Evolutionary conservation across 805 yeast species (phyloP).

Genomic region (Candida alai): DNA sequence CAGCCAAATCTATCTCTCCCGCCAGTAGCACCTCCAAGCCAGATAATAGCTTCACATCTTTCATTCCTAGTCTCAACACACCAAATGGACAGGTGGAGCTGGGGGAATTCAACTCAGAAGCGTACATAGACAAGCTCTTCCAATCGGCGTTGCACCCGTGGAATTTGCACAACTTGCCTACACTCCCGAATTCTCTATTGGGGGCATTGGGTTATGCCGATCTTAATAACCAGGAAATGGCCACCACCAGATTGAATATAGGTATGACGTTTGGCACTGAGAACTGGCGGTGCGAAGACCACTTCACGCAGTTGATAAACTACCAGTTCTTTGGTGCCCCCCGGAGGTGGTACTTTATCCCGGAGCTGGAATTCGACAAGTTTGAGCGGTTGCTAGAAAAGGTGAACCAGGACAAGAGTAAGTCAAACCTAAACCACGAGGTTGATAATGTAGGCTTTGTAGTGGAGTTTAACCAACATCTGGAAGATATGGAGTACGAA

Average conservation of each 20-base stretch:
- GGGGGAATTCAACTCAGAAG: slow-evolving; percentile 18
- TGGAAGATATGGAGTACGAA: slow-evolving; percentile 20
- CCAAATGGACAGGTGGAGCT: slow-evolving; percentile 3
- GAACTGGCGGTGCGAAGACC: slow-evolving; percentile 61
- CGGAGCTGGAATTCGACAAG: slow-evolving; percentile 49
- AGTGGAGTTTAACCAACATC: slow-evolving; percentile 5
- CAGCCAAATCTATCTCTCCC: not conserved
- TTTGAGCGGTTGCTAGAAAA: slow-evolving; percentile 43
- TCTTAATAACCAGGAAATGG: slow-evolving; percentile 40
- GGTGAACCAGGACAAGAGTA: slow-evolving; percentile 10
- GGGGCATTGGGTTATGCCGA: slow-evolving; percentile 40
- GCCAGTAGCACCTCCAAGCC: slow-evolving; percentile 1
- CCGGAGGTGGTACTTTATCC: slow-evolving; percentile 60
- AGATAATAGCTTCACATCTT: not conserved
- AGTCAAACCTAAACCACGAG: slow-evolving; percentile 18
- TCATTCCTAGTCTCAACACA: not conserved
- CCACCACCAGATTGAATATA: slow-evolving; percentile 43
- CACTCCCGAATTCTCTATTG: slow-evolving; percentile 46
- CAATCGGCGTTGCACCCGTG: slow-evolving; percentile 41
- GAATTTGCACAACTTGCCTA: slow-evolving; percentile 56
- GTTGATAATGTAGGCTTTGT: slow-evolving; percentile 20
- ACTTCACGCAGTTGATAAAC: slow-evolving; percentile 49
- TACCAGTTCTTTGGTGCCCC: slow-evolving; percentile 54
- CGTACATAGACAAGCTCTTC: slow-evolving; percentile 16
- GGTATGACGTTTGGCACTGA: slow-evolving; percentile 53